Evolutionary conservation across 1,284 basidiomycete species (phyloP), one percentile per base, ranked within the genome.

Genomic region (Singerocomus rubriflavus): DNA sequence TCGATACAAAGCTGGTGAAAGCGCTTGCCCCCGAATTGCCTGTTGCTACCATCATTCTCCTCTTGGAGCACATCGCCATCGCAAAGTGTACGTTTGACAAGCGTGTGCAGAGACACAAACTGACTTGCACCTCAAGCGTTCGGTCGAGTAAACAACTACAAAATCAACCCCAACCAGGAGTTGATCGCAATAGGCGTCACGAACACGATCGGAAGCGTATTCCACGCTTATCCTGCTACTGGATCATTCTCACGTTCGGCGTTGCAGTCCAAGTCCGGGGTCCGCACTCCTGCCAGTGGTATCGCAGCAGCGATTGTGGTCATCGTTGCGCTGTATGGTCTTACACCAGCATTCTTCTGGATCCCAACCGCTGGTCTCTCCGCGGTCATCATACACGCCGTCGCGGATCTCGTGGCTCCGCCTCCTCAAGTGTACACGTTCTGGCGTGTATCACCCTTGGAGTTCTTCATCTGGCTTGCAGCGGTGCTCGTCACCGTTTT

Each of bases 201-300:
- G 10, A 96, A 95, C 67, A 87, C 87, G 0, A 65, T 94, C 55
- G 92, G 93, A 13, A 87, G 88, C 8, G 76, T 87, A 57, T 97
- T 98, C 69, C 81, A 84, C 51, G 96, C 93, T 2, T 99, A 98
- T 70, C 94, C 96, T 8, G 93, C 95, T 0, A 99, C 97, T 8
- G 97, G 96, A 13, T 98, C 95, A 0, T 99, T 99, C 80, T 98
- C 94, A 35, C 92, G 96, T 33, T 93, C 94, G 4, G 96, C 96
- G 1, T 79, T 99, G 69, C 94, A 98, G 73, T 88, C 91, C 48
- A 97, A 97, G 73, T 95, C 92, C 0, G 96, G 96, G 53, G 96
- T 98, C 17, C 87, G 96, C 56, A 98, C 96, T 7, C 97, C 96
- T 6, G 76, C 89, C 13, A 94, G 91, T 8, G 96, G 97, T 61